A percentile compares a stretch with the other conserved stretches of the same genome.
phyloP scores from a whole-genome alignment of 2,329 filamentous ascomycete genomes.

The Fusarium humuli region DNA sequence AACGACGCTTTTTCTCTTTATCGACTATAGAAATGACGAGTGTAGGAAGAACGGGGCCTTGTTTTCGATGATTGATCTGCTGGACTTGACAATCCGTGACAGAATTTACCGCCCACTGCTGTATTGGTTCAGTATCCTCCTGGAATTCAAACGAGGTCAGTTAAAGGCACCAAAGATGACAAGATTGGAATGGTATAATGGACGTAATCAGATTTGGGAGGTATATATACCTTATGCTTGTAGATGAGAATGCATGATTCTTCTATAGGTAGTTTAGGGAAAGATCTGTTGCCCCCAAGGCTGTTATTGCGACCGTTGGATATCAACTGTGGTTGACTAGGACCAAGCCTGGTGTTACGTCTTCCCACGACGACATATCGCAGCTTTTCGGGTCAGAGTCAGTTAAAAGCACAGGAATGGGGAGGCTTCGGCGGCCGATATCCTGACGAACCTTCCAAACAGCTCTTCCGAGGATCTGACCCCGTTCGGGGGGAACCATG shows the following conservation, averaged over 20 bases:
- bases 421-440: slow-evolving; percentile 4
- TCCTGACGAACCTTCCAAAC: slow-evolving; percentile 62
- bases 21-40: slow-evolving; percentile 69
- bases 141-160: slow-evolving; percentile 33
- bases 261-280: slow-evolving; percentile 53
- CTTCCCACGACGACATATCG: slow-evolving; percentile 70
- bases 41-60: slow-evolving; percentile 69
- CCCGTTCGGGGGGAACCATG: slow-evolving; percentile 63
- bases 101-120: slow-evolving; percentile 64
- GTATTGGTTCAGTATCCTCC: slow-evolving; percentile 65
- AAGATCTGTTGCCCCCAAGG: slow-evolving; percentile 52
- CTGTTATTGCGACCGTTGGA: slow-evolving; percentile 55
- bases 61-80: slow-evolving; percentile 70
- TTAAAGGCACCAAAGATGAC: neutral
- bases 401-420: slow-evolving; percentile 8
- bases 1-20: slow-evolving; percentile 72
- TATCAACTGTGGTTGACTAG: slow-evolving; percentile 55
- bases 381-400: slow-evolving; percentile 55
- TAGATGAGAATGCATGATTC: slow-evolving; percentile 65
- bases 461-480: slow-evolving; percentile 62
- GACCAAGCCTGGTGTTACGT: slow-evolving; percentile 47
- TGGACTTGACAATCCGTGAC: slow-evolving; percentile 70
- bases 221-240: slow-evolving; percentile 63
- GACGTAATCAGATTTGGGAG: neutral
- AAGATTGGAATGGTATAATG: neutral